phyloP scores from a whole-genome alignment of 805 yeast species.

The Cyberlindnera petersonii region DNA sequence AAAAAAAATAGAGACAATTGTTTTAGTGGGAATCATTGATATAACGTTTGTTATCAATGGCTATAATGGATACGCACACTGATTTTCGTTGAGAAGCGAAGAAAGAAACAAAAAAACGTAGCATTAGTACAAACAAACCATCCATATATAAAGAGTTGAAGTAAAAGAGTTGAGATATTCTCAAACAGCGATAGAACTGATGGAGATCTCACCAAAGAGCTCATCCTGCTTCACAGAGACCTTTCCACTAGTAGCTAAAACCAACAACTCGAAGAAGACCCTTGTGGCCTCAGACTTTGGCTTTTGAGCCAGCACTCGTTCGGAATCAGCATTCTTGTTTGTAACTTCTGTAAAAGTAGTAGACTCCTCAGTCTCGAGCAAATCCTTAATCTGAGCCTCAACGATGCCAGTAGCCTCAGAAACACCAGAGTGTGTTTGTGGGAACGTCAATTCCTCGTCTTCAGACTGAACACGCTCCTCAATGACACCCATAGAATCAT shows the following conservation, averaged over 20 bases:
- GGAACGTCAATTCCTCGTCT: slow-evolving; percentile 17
- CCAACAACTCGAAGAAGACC: slow-evolving; percentile 78
- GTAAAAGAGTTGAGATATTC: too few species aligned
- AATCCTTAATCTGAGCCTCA: slow-evolving; percentile 7
- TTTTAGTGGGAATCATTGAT: slow-evolving; percentile 1
- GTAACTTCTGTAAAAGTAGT: slow-evolving; percentile 39
- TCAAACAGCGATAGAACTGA: slow-evolving; percentile 4
- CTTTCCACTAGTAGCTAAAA: slow-evolving; percentile 75
- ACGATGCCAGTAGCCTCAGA: slow-evolving; percentile 51
- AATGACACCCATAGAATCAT: slow-evolving; percentile 5
- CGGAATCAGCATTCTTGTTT: slow-evolving; percentile 23
- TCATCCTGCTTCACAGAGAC: slow-evolving; percentile 56
- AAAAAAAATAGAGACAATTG: slow-evolving; percentile 1
- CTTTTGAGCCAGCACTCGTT: slow-evolving; percentile 32
- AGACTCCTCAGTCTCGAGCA: slow-evolving; percentile 1
- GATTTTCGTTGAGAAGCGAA: neutral
- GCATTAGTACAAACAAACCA: neutral
- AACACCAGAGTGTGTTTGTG: slow-evolving; percentile 29
- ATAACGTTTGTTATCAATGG: slow-evolving; percentile 3
- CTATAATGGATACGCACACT: neutral
- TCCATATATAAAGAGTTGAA: neutral
- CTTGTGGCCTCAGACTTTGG: slow-evolving; percentile 59
- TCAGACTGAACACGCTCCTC: slow-evolving; percentile 23
- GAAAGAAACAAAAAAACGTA: too few species aligned
- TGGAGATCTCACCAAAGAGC: slow-evolving; percentile 53